Evolutionary conservation across 2,329 filamentous ascomycete species (phyloP), one percentile per base, ranked within the genome.

Genomic region (Fusarium annulatum): DNA sequence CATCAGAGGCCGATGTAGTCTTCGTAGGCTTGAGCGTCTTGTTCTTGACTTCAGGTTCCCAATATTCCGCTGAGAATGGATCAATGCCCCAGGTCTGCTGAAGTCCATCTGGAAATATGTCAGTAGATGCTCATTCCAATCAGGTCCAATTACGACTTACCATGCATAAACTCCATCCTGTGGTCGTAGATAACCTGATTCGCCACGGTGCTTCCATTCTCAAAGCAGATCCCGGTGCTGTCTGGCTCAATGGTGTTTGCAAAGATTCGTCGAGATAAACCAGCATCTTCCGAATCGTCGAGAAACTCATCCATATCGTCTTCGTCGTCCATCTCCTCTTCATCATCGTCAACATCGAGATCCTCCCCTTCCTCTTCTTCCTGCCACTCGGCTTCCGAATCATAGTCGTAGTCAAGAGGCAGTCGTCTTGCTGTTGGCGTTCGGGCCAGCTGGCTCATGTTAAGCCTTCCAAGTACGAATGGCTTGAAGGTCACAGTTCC

Each of bases 271-370:
- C 81, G 86, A 72, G 82, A 85, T 79, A 82, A 84, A 67, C 84
- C 88, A 78, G 81, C 79, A 69, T 96, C 94, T 60, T 97, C 94
- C 10, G 94, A 94, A 76, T 97, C 94, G 75, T 97, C 95, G 4
- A 98, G 86, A 78, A 98, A 98, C 23, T 91, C 95, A 8, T 94
- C 94, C 91, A 97, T 93, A 67, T 97, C 95, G 21, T 94, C 93
- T n/a, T 90, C 92, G 63, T 93, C 92, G 64, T 93, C 92, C 1
- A 86, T 72, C n/a, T 88, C 95, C 85, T 88, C 95, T 84, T 88
- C 89, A 34, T 88, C 87, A 14, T 93, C 91, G 26, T 93, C 92
- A 33, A 91, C 85, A 5, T 91, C 88, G 19, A 94, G 87, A 56
- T 93, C 91, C 48, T 93, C 92, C 33, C 92, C 92, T 64, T 84